Base-by-base conservation (phyloP, 2,329 filamentous ascomycete genomes). In the Zasmidium cellare region DNA sequence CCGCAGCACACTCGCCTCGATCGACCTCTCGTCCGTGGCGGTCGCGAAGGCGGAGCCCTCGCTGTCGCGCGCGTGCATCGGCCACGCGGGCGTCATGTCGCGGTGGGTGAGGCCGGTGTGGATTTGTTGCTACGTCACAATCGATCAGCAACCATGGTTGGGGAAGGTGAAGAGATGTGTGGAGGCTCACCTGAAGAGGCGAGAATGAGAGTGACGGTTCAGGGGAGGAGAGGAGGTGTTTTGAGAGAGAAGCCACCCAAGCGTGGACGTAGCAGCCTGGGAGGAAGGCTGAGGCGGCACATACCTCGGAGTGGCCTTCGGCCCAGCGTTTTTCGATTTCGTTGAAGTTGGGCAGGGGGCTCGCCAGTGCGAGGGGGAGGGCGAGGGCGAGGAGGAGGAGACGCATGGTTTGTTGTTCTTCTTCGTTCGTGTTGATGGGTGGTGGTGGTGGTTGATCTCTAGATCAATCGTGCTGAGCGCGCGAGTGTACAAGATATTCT, bases 311-410 rank as follows among this genome's bases (percentile, higher is more conserved):
- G 44, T 67, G 52, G 23, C 67, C 69, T 19, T 60, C 55, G 9
- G 61, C 60, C 69, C 67, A 71, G 18, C 66, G 57, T 19, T 59
- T 55, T 59, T 71, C 66, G 31, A 71, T 66, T 9, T 69, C 67
- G 45, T 61, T 47, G 53, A 69, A 67, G 25, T 57, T 31, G 24
- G 56, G 53, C 9, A 56, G 24, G 1, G 47, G 65, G 19, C n/a
- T 56, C 19, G 55, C 50, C 38, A 56, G 48, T 46, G 48, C 31
- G 35, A 53, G 45, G 38, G 35, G 46, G 48, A 54, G 45, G 24
- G 31, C 18, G 20, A 41, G 23, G 23, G 47, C 11, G 19, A 48
- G 46, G 45, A 52, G 23, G 9, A 49, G 35, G 57, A 61, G 55
- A 12, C 55, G 65, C 65, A 66, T 65, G 9, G 47, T 64, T 48